These are phyloP conservation scores for Cunninghamia lanceolata DNA, from an alignment of 75 land plant genomes.

Conservation along the genomic window DNA sequence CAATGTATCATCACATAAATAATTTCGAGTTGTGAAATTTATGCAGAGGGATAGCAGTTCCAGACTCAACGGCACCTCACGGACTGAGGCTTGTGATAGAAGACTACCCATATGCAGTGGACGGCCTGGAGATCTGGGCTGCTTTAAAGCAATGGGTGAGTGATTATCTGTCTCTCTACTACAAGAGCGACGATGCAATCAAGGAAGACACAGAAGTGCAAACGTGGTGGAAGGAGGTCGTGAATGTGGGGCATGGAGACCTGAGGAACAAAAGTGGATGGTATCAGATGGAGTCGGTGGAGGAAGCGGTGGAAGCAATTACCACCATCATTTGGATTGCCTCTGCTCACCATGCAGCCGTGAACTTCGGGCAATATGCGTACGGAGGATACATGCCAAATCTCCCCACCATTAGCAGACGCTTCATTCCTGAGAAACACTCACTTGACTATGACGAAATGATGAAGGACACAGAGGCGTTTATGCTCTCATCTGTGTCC, in stretches of 20 bases:
- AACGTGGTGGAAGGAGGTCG: conserved; percentile 40
- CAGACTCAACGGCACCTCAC: conserved; percentile 38
- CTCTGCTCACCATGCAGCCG: conserved; percentile 34
- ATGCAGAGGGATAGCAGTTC: conserved; percentile 55
- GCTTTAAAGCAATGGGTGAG: conserved; percentile 30
- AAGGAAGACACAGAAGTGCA: conserved; percentile 33
- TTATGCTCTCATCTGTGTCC: conserved; percentile 28
- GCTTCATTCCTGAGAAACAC: conserved; percentile 21
- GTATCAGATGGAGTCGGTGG: conserved; percentile 14
- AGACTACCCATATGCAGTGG: conserved; percentile 11
- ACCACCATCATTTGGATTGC: conserved; percentile 37
- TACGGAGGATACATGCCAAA: conserved; percentile 44
- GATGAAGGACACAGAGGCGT: conserved; percentile 17
- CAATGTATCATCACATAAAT: not conserved
- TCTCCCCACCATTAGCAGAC: conserved; percentile 30
- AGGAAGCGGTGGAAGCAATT: conserved; percentile 11
- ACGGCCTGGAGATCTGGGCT: too few species aligned
- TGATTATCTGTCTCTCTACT: conserved; percentile 28
- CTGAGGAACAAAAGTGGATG: conserved; percentile 31
- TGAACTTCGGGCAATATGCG: conserved; percentile 49
- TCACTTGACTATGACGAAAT: conserved; percentile 9
- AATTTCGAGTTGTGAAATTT: not conserved
- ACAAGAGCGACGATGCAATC: conserved; percentile 17
- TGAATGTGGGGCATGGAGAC: conserved; percentile 32
- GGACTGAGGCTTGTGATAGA: conserved; percentile 24